These are phyloP conservation scores for Trichosporon sp. DNA, from an alignment of 1,284 basidiomycete species.

Conservation along the genomic window DNA sequence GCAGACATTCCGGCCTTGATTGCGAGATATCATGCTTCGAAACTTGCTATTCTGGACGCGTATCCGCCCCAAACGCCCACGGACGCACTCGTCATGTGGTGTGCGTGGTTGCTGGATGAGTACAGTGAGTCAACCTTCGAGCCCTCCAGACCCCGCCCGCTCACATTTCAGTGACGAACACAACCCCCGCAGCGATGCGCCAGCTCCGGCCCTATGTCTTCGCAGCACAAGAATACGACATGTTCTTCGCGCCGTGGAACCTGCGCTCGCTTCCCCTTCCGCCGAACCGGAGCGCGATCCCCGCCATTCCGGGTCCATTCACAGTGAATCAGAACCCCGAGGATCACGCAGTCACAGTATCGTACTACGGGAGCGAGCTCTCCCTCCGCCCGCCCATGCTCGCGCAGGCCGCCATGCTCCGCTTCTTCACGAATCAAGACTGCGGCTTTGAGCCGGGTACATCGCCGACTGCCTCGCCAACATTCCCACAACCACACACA, in stretches of 20 bases:
- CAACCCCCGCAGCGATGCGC: constrained; percentile 12
- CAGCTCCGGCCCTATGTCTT: constrained; percentile 57
- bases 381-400: constrained; percentile 51
- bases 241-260: constrained; percentile 61
- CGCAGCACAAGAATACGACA: constrained; percentile 59
- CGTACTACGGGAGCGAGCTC: constrained; percentile 52
- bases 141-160: too few relatives aligned
- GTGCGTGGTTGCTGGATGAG: constrained; percentile 56
- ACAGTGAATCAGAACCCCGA: constrained; percentile 40
- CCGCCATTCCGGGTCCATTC: constrained; percentile 34
- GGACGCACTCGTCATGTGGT: constrained; percentile 58
- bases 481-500: not conserved
- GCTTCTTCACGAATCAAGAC: constrained; percentile 45
- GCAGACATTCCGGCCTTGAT: constrained; percentile 36
- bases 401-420: constrained; percentile 55
- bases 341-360: constrained; percentile 37
- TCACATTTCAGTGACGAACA: constrained; percentile 6
- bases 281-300: constrained; percentile 35
- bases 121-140: constrained; percentile 40
- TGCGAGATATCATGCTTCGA: constrained; percentile 20
- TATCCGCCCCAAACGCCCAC: constrained; percentile 55
- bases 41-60: constrained; percentile 30
- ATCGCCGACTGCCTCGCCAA: not conserved
- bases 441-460: not conserved
- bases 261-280: constrained; percentile 51